Evolutionary conservation across 495 filamentous ascomycete genomes (phyloP).

Genomic region (Aspergillus olivimuriae): DNA sequence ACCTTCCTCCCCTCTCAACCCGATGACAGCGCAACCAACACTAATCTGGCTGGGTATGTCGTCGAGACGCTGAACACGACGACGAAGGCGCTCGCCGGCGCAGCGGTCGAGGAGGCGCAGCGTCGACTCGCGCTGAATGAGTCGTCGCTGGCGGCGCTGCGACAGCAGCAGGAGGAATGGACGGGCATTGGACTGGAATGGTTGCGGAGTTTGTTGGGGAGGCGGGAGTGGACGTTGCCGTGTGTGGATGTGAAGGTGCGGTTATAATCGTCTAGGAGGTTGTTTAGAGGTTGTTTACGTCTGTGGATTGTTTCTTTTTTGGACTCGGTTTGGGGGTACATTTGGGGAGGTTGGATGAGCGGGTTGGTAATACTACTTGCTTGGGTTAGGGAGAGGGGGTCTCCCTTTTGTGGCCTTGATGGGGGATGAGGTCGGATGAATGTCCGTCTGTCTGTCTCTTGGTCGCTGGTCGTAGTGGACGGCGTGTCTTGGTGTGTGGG

Average conservation of each 20-base stretch:
- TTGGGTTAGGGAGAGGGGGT: no score
- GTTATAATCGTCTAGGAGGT: conserved; percentile 34
- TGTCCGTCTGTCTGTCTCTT: no score
- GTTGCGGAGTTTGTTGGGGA: conserved; percentile 67
- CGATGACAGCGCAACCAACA: conserved; percentile 14
- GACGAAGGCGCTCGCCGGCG: conserved; percentile 56
- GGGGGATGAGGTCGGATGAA: no score
- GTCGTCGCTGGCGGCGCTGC: conserved; percentile 1
- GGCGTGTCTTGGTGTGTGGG: no score
- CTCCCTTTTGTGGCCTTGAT: no score
- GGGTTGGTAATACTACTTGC: no score
- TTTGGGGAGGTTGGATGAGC: no score
- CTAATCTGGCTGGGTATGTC: conserved; percentile 44
- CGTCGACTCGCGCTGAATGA: conserved; percentile 33
- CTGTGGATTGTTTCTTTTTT: no score
- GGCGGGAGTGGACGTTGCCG: conserved; percentile 74
- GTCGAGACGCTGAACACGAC: conserved; percentile 62
- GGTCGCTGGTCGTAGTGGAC: no score
- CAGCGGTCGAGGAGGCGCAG: conserved; percentile 58
- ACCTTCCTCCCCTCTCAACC: conserved; percentile 9
- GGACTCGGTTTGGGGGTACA: no score
- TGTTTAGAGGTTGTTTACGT: no score
- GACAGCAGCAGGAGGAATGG: conserved; percentile 47
- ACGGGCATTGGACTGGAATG: conserved; percentile 78
- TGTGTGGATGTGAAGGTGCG: conserved; percentile 78